Base-by-base conservation (phyloP, 2,329 filamentous ascomycete genomes). In the Trematosphaeria pertusa region DNA sequence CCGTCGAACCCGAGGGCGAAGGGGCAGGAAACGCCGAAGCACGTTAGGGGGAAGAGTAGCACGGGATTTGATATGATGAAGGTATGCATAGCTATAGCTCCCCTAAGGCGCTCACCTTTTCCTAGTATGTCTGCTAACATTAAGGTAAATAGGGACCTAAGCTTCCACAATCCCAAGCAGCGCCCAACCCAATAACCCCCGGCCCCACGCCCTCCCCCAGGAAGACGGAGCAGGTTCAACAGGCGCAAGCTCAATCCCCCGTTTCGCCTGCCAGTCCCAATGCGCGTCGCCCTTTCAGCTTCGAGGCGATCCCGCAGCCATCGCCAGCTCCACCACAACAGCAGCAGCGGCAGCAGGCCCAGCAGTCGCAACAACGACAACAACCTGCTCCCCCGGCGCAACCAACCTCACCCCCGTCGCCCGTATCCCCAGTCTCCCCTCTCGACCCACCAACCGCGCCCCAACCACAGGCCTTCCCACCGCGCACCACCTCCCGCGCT, bases 31-130 rank as follows among this genome's bases (percentile, higher is more conserved):
- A 58, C 58, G 18, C 56, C 60, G 28, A 61, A 65, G 42, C 69
- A 71, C 38, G 43, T 54, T 28, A 65, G 66, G 9, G 66, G 69
- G 15, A 72, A 72, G 48, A 72, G 70, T 47, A 70, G 62, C 46
- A 70, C 69, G 11, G 65, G 67, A 22, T 70, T 72, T 45, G 65
- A 68, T 40, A 57, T 70, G 22, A 53, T 72, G 52, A 68, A 70
- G 59, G 67, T 18, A n/a, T 35, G 41, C 20, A 47, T 24, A 8
- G 28, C 35, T 11, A 15, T 14, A n/a, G n/a, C n/a, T n/a, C n/a
- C n/a, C n/a, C n/a, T n/a, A n/a, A n/a, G n/a, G n/a, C n/a, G n/a
- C n/a, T n/a, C n/a, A n/a, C n/a, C n/a, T n/a, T n/a, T n/a, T n/a
- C n/a, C n/a, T n/a, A n/a, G n/a, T n/a, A n/a, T n/a, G n/a, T n/a